Base-by-base conservation (phyloP, 2,329 filamentous ascomycete species). In the Cucurbitaria berberidis region DNA sequence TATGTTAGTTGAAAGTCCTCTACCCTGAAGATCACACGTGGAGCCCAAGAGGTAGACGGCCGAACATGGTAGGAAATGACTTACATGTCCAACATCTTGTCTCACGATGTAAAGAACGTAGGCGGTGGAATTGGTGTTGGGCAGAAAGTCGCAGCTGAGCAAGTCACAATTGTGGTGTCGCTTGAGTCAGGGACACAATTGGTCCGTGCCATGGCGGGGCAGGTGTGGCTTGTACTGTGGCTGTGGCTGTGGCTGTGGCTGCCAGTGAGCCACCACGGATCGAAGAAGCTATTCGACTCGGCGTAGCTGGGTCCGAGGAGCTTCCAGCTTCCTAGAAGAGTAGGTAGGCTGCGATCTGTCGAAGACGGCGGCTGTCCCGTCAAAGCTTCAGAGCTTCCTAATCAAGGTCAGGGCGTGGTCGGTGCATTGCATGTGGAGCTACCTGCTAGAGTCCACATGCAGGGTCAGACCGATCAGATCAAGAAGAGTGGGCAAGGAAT, bases 311-410 rank as follows among this genome's bases (percentile, higher is more conserved):
- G 40, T 42, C 40, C 22, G 24, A 42, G 18, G 46, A 51, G 49
- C 35, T 50, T 29, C 59, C 57, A 59, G 62, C 54, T 71, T 55
- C 69, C 68, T 35, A 63, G 57, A 57, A 52, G 32, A 64, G 68
- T 56, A 72, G 53, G 61, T 57, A 55, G 36, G 24, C 45, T 39
- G 21, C 44, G 15, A 44, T 27, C 43, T 48, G 63, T 73, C 34
- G 68, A 70, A 64, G 34, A 52, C 68, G 48, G 69, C 55, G 47
- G 54, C 44, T 60, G 62, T 57, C 48, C 49, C 45, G 70, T 72
- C 68, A 63, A 65, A 72, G 70, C 67, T 68, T 72, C 50, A 55
- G 58, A 71, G 67, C 69, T 73, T 50, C 70, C 70, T 69, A 69
- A 66, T 68, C 57, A 58, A 67, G 62, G 27, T 46, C 35, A 36